Evolutionary conservation across 1,139 yeast genomes (phyloP).

Genomic region (Schwanniomyces etchellsii): DNA sequence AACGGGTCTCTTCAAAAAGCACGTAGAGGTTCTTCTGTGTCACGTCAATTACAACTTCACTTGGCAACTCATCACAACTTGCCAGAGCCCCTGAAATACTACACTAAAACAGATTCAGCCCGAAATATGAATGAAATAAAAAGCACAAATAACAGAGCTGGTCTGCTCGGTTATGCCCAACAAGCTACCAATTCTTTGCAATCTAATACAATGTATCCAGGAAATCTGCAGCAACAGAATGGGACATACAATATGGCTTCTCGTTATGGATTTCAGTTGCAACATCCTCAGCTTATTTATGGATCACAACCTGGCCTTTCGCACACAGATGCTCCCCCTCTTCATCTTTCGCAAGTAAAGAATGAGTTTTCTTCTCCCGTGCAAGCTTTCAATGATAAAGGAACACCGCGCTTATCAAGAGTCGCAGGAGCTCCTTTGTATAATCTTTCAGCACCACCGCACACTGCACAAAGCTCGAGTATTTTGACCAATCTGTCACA

Average conservation of each 20-base stretch:
- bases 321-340: slow-evolving; percentile 6
- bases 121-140: slow-evolving; percentile 4
- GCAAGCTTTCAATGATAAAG: slow-evolving; percentile 20
- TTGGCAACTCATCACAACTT: slow-evolving; percentile 64
- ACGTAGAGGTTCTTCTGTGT: slow-evolving; percentile 75
- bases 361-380: slow-evolving; percentile 31
- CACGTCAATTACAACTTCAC: slow-evolving; percentile 72
- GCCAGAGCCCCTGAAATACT: slow-evolving; percentile 44
- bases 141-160: slow-evolving; percentile 11
- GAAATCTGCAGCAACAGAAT: slow-evolving; percentile 12
- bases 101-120: slow-evolving; percentile 14
- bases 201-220: slow-evolving; percentile 19
- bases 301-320: slow-evolving; percentile 3
- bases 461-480: slow-evolving; percentile 11
- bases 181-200: slow-evolving; percentile 16
- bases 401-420: slow-evolving; percentile 35
- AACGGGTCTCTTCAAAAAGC: slow-evolving; percentile 69
- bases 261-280: slow-evolving; percentile 7
- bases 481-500: slow-evolving; percentile 16
- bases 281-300: slow-evolving; percentile 9
- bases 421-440: slow-evolving; percentile 23
- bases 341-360: slow-evolving; percentile 6
- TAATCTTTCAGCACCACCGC: slow-evolving; percentile 33
- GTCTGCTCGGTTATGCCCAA: slow-evolving; percentile 13
- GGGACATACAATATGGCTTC: slow-evolving; percentile 6